Evolutionary conservation across 176 grass and related monocot genomes (phyloP), one percentile per base, ranked within the genome.

Genomic region (Oryza punctata): DNA sequence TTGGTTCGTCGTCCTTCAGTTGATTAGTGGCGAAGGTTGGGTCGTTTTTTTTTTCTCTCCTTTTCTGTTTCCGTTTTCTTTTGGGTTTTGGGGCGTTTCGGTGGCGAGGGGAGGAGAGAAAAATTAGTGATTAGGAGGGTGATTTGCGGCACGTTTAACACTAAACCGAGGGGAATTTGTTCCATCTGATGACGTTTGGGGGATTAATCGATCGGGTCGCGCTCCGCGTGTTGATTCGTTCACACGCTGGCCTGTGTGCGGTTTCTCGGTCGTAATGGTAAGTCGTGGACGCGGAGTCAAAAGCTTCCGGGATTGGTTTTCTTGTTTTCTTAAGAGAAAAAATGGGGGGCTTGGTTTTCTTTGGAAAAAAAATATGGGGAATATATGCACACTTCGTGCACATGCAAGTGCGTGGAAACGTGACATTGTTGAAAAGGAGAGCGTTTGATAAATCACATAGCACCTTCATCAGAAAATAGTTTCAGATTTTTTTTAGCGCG

Each of bases 81-180:
- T 38, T 12, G 46, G 46, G 46, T 14, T 49, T 49, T 12, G 46
- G 32, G 46, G 13, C 13, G 46, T 14, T 49, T 49, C 46, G 46
- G 12, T 3, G 46, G 12, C 13, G 46, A 49, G 46, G 0, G 46
- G 46, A 49, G 46, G 3, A 14, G 13, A 33, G 32, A 33, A 33
- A 33, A 33, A 49, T 49, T 49, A 43, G 43, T 6, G 7, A 21
- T 57, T 9, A 57, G 18, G 12, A 57, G 3, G 3, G 78, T 44
- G 46, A 71, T 65, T 27, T 50, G 28, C 19, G 29, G 16, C 86
- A 87, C 86, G 86, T 78, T 82, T 77, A 52, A 3, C 86, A n/a
- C 25, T 72, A 65, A 83, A 27, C 43, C 18, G 19, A 3, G 29
- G 54, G 80, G 86, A 83, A 78, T 88, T 15, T 72, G 67, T 88